Evolutionary conservation across 371 early-diverging fungal species (phyloP).

Genomic region (Mucor plumbeus): DNA sequence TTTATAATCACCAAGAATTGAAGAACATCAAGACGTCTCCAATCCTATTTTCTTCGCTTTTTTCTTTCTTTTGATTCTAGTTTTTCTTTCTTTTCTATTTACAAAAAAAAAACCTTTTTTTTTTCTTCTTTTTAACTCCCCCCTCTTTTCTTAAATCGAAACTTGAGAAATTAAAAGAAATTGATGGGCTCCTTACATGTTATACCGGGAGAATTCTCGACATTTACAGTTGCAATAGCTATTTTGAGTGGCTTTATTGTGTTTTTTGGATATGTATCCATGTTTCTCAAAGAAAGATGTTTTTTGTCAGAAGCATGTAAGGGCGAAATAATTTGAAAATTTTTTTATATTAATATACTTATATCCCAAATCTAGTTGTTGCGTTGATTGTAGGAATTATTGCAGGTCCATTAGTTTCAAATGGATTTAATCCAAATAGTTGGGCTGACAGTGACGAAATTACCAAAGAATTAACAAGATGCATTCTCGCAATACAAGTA

Average conservation of each 20-base stretch:
- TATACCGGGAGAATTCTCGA: slow-evolving; percentile 55
- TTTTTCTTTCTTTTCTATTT: slow-evolving; percentile 10
- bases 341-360: neutral
- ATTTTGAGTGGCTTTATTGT: slow-evolving; percentile 86
- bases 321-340: slow-evolving; percentile 13
- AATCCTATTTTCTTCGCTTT: neutral
- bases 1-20: neutral
- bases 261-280: slow-evolving; percentile 87
- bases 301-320: slow-evolving; percentile 91
- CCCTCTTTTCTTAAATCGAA: neutral
- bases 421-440: slow-evolving; percentile 64
- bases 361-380: slow-evolving; percentile 58
- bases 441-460: slow-evolving; percentile 58
- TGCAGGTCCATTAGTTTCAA: slow-evolving; percentile 74
- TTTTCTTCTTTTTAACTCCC: neutral
- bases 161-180: neutral
- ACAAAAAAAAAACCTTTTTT: neutral
- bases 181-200: slow-evolving; percentile 23
- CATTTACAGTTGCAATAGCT: slow-evolving; percentile 57
- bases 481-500: slow-evolving; percentile 83
- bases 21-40: neutral
- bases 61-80: slow-evolving; percentile 8
- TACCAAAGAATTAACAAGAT: slow-evolving; percentile 75
- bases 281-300: slow-evolving; percentile 89
- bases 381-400: slow-evolving; percentile 89